These are phyloP conservation scores for Avena sativa DNA, from an alignment of 176 grass and related monocot genomes.

Conservation along the genomic window DNA sequence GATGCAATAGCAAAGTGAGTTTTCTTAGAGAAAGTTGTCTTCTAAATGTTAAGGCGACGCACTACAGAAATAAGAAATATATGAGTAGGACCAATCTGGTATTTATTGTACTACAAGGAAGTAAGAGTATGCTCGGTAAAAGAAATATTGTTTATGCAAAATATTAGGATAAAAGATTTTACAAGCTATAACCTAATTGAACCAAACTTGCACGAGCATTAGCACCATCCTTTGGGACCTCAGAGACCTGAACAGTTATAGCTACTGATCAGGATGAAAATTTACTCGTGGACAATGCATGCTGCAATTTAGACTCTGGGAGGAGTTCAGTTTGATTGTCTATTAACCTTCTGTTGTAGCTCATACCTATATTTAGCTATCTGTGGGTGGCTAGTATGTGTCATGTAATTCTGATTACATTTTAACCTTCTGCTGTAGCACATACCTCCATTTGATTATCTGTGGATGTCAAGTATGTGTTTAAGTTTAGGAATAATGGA, in stretches of 20 bases:
- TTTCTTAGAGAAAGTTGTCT: background rate
- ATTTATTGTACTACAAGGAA: background rate
- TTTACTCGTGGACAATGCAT: background rate
- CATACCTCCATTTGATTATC: background rate
- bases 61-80: slow-evolving; percentile 4
- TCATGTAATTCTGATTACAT: background rate
- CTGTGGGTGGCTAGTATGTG: background rate
- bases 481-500: background rate
- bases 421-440: background rate
- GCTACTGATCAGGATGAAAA: background rate
- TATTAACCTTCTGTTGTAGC: background rate
- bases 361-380: background rate
- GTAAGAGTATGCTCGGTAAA: background rate
- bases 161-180: background rate
- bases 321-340: background rate
- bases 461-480: background rate
- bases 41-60: background rate
- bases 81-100: background rate
- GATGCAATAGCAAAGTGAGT: background rate
- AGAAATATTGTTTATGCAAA: too few relatives aligned
- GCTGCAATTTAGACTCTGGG: background rate
- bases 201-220: background rate
- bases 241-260: background rate
- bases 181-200: background rate
- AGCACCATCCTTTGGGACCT: background rate